These are phyloP conservation scores for Heterobasidion irregulare DNA, from an alignment of 1,284 basidiomycete genomes.

Conservation along the genomic window DNA sequence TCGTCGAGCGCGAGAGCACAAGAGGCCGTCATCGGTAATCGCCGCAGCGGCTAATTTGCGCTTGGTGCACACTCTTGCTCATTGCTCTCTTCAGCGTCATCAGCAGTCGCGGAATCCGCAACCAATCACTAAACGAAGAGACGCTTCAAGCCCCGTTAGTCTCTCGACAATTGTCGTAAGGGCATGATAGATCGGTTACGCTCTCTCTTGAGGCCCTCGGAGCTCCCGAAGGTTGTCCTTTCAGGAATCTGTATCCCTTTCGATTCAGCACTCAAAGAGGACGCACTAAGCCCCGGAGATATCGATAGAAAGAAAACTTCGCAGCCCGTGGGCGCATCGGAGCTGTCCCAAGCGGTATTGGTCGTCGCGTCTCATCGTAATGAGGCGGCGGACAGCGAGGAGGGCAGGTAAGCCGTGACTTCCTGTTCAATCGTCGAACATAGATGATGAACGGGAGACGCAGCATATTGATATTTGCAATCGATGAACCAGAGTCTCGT, in stretches of 20 bases:
- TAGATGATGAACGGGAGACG: not conserved
- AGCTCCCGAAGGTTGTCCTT: not conserved
- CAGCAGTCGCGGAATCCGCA: no score
- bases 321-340: not conserved
- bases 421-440: not conserved
- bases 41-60: no score
- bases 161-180: not conserved
- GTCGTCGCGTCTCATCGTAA: not conserved
- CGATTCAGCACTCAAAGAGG: not conserved
- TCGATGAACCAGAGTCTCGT: not conserved
- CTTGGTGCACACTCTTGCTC: no score
- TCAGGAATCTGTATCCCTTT: not conserved
- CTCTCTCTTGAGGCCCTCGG: not conserved
- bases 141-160: not conserved
- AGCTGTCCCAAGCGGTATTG: not conserved
- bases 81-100: no score
- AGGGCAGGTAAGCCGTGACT: not conserved
- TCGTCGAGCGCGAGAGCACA: no score
- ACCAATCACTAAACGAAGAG: no score
- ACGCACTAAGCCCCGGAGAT: not conserved
- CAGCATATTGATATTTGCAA: not conserved
- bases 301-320: not conserved
- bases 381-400: not conserved
- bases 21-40: no score
- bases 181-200: not conserved